phyloP scores from a whole-genome alignment of 140 eudicot species.

The Erigeron philadelphicus region DNA sequence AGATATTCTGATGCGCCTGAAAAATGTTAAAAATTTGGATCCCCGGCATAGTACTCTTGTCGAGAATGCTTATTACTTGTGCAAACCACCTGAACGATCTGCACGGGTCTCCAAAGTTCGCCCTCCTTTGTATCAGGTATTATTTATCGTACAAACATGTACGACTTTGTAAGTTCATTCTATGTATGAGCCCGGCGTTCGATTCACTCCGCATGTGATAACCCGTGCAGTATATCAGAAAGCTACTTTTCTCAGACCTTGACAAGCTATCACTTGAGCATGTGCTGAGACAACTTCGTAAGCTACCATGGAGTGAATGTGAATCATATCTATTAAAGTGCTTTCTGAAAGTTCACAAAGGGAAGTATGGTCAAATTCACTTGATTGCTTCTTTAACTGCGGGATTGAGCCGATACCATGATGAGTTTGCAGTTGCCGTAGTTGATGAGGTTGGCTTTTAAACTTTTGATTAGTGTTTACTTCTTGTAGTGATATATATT shows the following conservation, averaged over 20 bases:
- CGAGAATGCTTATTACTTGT: constrained; percentile 92
- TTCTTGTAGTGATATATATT: not conserved
- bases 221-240: constrained; percentile 77
- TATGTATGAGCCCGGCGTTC: not conserved
- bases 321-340: constrained; percentile 78
- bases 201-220: constrained; percentile 18
- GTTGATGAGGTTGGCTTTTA: constrained; percentile 75
- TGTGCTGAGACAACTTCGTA: constrained; percentile 89
- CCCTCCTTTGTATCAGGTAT: constrained; percentile 93
- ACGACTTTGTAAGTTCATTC: not conserved
- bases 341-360: constrained; percentile 90
- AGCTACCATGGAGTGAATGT: constrained; percentile 96
- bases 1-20: constrained; percentile 89
- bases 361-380: constrained; percentile 96
- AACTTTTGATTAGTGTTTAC: not conserved
- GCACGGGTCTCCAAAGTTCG: constrained; percentile 93
- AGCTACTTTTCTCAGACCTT: constrained; percentile 84
- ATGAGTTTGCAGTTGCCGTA: constrained; percentile 87
- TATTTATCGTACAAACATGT: not conserved
- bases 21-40: constrained; percentile 91
- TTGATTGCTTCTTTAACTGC: constrained; percentile 94
- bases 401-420: constrained; percentile 95
- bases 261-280: constrained; percentile 87
- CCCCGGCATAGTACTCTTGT: constrained; percentile 96
- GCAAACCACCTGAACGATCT: constrained; percentile 97